Percentiles rank a stretch among this genome's conserved stretches.
phyloP scores from a whole-genome alignment of 2,329 filamentous ascomycete genomes.

The Helotiales sp. region DNA sequence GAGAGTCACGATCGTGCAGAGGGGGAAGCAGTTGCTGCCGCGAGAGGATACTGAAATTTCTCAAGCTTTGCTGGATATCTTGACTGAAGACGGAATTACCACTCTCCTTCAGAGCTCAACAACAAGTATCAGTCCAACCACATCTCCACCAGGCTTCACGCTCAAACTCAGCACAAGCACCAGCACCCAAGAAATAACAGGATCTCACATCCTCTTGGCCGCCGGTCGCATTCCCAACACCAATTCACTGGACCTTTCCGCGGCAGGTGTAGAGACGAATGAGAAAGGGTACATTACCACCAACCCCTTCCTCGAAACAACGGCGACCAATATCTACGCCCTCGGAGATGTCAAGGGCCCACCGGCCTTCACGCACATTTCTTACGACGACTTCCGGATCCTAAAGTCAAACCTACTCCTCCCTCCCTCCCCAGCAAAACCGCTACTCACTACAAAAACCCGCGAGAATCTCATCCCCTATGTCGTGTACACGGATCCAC shows the following conservation, averaged over 20 bases:
- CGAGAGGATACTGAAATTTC: conserved; percentile 56
- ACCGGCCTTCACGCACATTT: conserved; percentile 60
- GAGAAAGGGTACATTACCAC: conserved; percentile 51
- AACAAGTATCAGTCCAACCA: conserved; percentile 17
- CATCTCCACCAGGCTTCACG: conserved; percentile 18
- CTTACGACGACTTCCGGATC: conserved; percentile 61
- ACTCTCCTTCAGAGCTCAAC: conserved; percentile 48
- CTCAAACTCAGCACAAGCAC: conserved; percentile 35
- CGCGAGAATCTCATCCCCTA: conserved; percentile 50
- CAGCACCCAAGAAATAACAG: conserved; percentile 39
- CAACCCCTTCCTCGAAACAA: conserved; percentile 52
- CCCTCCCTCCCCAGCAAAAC: conserved; percentile 35
- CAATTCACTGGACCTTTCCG: conserved; percentile 48
- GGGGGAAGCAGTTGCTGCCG: conserved; percentile 49
- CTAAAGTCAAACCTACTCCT: conserved; percentile 51
- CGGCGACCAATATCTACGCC: conserved; percentile 50
- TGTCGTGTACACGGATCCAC: conserved; percentile 58
- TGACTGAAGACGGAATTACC: conserved; percentile 52
- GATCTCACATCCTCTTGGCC: conserved; percentile 56
- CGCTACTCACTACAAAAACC: conserved; percentile 35
- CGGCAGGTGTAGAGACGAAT: conserved; percentile 49
- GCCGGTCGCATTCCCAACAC: conserved; percentile 57
- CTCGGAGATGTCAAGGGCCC: conserved; percentile 58
- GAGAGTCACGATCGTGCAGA: conserved; percentile 54
- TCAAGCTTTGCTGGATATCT: conserved; percentile 48